Percentiles rank a stretch among this genome's conserved stretches.
Conservation (phyloP, 257 asterid species). For the Scutellaria galericulata region DNA sequence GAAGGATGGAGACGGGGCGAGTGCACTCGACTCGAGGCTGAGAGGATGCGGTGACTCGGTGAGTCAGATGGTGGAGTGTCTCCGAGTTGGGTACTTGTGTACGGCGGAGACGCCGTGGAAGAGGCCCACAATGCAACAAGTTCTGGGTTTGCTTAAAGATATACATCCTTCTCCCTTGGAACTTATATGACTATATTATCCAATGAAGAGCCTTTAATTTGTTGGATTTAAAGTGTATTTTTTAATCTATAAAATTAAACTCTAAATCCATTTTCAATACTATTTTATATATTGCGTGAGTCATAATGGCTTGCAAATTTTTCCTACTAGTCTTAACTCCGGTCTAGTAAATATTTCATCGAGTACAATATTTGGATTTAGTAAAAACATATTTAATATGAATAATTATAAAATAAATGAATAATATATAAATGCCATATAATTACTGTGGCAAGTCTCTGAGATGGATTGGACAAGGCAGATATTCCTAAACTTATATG, state of each 20-base stretch:
- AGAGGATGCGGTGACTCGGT: conserved; percentile 54
- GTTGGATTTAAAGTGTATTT: not conserved
- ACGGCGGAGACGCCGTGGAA: conserved; percentile 79
- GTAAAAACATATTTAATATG: no score
- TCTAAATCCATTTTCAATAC: not conserved
- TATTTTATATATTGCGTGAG: not conserved
- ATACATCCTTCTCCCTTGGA: conserved; percentile 47
- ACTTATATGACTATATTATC: conserved; percentile 29
- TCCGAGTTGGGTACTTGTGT: conserved; percentile 84
- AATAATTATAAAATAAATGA: no score
- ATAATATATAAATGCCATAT: no score
- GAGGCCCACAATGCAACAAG: conserved; percentile 91
- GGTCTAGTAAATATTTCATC: no score
- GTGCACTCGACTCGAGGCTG: conserved; percentile 69
- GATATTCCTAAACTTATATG: not conserved
- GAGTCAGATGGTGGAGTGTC: conserved; percentile 84
- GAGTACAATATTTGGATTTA: no score
- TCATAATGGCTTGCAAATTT: not conserved
- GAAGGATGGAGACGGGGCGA: conserved; percentile 61
- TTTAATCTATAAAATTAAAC: conserved; percentile 28
- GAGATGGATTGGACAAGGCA: not conserved
- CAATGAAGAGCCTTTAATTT: not conserved
- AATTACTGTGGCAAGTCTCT: no score
- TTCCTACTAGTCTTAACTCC: not conserved
- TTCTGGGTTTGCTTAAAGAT: conserved; percentile 82